Evolutionary conservation across 2,329 filamentous ascomycete species (phyloP).

Genomic region (Pseudogymnoascus sp.): DNA sequence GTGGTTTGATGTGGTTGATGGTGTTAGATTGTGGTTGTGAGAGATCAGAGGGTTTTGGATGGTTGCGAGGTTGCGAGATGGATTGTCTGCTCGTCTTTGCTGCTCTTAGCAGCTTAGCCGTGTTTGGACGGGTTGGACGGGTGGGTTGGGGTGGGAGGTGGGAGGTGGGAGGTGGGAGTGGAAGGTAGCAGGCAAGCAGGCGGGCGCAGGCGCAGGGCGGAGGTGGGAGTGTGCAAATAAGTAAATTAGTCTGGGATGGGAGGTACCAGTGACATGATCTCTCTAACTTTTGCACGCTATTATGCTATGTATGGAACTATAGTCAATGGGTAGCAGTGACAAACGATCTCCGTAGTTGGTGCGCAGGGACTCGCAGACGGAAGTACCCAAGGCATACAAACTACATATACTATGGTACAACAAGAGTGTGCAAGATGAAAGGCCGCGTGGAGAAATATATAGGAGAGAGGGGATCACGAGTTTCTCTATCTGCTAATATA

Average conservation of each 20-base stretch:
- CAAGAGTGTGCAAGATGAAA: background rate
- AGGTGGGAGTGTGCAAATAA: background rate
- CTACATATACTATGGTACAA: too few relatives aligned
- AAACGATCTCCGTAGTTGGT: background rate
- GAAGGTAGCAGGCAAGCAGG: background rate
- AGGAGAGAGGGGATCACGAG: background rate
- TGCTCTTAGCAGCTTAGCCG: slow-evolving; percentile 8
- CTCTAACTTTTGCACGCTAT: background rate
- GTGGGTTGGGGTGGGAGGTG: background rate
- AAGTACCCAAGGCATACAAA: background rate
- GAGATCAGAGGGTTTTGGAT: slow-evolving; percentile 7
- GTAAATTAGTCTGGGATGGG: background rate
- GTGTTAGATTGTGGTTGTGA: background rate
- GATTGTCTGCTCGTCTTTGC: slow-evolving; percentile 7
- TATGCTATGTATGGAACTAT: background rate
- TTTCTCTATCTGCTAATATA: background rate
- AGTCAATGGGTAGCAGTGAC: background rate
- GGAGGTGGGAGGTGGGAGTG: background rate
- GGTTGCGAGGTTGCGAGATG: slow-evolving; percentile 12
- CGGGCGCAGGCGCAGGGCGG: background rate
- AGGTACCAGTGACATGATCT: background rate
- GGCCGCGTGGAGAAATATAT: background rate
- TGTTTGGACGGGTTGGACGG: slow-evolving; percentile 7
- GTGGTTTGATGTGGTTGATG: background rate
- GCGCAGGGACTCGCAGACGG: background rate